Base-by-base conservation (phyloP, 768 basidiomycete genomes). In the Lentinula aciculospora region DNA sequence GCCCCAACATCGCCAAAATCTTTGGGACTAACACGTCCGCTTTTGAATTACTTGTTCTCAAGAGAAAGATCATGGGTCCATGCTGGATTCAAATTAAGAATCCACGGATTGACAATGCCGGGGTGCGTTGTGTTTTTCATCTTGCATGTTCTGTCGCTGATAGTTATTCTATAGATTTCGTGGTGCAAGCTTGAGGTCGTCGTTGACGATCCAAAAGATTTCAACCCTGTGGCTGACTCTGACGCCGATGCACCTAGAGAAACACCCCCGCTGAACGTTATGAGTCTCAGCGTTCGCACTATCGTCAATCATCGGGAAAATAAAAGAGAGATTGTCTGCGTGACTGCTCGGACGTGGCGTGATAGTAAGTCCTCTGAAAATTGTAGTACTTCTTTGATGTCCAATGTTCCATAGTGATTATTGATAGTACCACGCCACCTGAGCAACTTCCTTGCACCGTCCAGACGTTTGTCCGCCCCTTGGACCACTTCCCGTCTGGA, bases 11-110 rank as follows among this genome's bases (percentile, higher is more conserved):
- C 67, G 79, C 84, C 32, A 84, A 82, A 57, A 86, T 98, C 10
- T 89, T 98, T 63, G 97, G 97, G 12, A 89, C 95, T 2, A 94
- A 85, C 62, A 96, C 94, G 4, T 92, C 76, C 53, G 89, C 96
- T 0, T 99, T 99, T 64, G 97, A 98, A 68, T 75, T 93, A 9
- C 81, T 99, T 19, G 95, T 94, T 2, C 64, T 98, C 46, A 98
- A 98, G 71, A 85, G 94, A 31, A 97, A 95, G 73, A 97, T 98
- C 58, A 98, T 98, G 94, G 97, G 97, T 0, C 95, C 97, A 0
- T 98, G 97, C 68, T 99, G 97, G 97, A 75, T 99, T 45, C 80
- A 87, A 57, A 81, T 99, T 61, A 88, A 88, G 71, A 81, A 87
- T 46, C 87, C 89, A 1, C 72, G 78, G 23, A 73, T 95, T 17